phyloP scores from a whole-genome alignment of 225 moss, liverwort and hornwort species.

The Pleurozium schreberi region DNA sequence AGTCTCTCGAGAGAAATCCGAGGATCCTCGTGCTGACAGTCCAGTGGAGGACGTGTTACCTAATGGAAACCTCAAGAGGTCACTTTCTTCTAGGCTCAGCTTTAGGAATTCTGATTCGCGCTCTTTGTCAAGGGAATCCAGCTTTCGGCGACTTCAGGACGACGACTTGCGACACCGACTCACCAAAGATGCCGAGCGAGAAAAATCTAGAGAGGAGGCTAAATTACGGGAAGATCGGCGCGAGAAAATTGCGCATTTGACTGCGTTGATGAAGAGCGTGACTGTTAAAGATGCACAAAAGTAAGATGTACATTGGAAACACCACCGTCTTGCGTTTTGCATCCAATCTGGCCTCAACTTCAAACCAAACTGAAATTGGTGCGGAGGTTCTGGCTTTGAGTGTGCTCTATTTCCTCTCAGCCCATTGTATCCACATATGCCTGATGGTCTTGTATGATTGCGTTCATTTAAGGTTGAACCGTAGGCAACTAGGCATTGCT shows the following conservation, averaged over 20 bases:
- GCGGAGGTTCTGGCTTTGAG: neutral
- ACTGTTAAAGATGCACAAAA: constrained; percentile 99
- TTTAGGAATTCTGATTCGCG: constrained; percentile 22
- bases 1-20: constrained; percentile 21
- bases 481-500: neutral
- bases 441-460: neutral
- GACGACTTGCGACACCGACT: constrained; percentile 51
- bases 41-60: constrained; percentile 10
- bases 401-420: neutral
- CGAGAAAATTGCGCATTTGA: constrained; percentile 48
- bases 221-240: constrained; percentile 42
- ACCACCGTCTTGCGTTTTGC: neutral
- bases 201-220: constrained; percentile 42
- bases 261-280: constrained; percentile 84
- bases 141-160: constrained; percentile 45
- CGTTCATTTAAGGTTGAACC: neutral
- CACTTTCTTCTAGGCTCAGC: constrained; percentile 36
- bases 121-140: constrained; percentile 34
- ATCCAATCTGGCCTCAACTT: neutral
- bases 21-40: constrained; percentile 19
- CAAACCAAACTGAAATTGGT: neutral
- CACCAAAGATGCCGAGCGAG: constrained; percentile 39
- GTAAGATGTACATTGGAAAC: constrained; percentile 32
- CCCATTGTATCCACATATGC: neutral
- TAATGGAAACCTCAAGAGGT: constrained; percentile 28